Evolutionary conservation across 2,329 filamentous ascomycete genomes (phyloP), one percentile per base, ranked within the genome.

Genomic region (Alternaria metachromatica): DNA sequence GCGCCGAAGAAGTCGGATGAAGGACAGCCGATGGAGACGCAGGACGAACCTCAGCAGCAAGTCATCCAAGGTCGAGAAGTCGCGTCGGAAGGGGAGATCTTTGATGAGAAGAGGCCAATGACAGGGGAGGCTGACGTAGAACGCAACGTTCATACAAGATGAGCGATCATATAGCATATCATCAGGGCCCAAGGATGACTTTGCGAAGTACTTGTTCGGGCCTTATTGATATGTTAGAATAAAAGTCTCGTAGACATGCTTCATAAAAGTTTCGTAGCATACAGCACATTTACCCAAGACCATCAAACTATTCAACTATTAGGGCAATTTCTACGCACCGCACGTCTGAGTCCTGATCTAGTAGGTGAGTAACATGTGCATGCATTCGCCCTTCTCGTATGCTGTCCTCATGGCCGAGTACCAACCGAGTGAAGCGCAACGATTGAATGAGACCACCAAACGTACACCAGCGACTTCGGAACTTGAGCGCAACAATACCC

Each of bases 1-100:
- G 63, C 63, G 18, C 58, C 59, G 6, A 72, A 79, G 44, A 76
- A 70, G 28, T 26, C 48, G 10, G 54, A 61, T 1, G 62, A 67
- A 20, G 58, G 30, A 13, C 26, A 33, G 20, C 30, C 46, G 9
- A 11, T 18, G 15, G 41, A n/a, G 11, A 13, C 15, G 12, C 23
- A 49, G 4, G 61, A 43, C 30, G 49, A 54, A 20, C 12, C 10
- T 21, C n/a, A 21, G 13, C 21, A 45, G 15, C 21, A 30, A 15
- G 15, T 18, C 5, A 54, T 62, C 5, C 46, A 53, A 3, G 55
- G 60, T 23, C 48, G 46, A 15, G 41, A 49, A 18, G 43, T 59
- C 10, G 49, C 25, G 3, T 30, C 5, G 12, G 23, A 54, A 12
- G 28, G 7, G 2, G 18, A 15, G 13, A 18, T 37, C n/a, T 20